A percentile compares a stretch with the other conserved stretches of the same genome.
phyloP scores from a whole-genome alignment of 257 asterid genomes.

The Cruciata laevipes region DNA sequence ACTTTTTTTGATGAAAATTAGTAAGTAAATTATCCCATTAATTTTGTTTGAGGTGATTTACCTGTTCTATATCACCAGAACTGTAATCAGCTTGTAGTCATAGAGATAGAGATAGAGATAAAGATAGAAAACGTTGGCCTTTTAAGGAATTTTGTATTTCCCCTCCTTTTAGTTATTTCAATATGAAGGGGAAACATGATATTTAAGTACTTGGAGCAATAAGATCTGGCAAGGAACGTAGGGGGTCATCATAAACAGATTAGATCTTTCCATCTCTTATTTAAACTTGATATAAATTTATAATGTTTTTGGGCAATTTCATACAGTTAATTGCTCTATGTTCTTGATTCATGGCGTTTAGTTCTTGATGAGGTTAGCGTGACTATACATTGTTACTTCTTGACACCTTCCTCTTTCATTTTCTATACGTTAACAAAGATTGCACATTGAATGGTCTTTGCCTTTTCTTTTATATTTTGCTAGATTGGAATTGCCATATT shows the following conservation, averaged over 20 bases:
- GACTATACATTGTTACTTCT: not conserved
- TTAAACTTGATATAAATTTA: too few relatives aligned
- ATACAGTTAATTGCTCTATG: conserved; percentile 2
- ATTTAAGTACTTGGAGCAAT: conserved; percentile 14
- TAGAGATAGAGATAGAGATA: conserved; percentile 19
- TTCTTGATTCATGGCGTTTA: not conserved
- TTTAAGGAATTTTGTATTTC: conserved; percentile 20
- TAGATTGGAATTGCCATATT: not conserved
- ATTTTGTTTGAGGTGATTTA: conserved; percentile 22
- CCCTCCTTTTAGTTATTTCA: conserved; percentile 6
- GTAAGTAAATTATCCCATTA: too few relatives aligned
- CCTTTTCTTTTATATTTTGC: not conserved
- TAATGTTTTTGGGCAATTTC: not conserved
- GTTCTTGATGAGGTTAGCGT: not conserved
- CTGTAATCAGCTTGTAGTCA: conserved; percentile 6
- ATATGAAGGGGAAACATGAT: conserved; percentile 16
- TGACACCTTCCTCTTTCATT: not conserved
- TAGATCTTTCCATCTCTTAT: too few relatives aligned
- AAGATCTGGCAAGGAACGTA: conserved; percentile 19
- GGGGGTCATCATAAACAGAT: too few relatives aligned
- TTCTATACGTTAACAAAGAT: not conserved
- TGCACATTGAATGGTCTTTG: not conserved
- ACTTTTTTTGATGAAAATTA: too few relatives aligned
- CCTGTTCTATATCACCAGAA: conserved; percentile 1
- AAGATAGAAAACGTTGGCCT: conserved; percentile 48